phyloP scores from a whole-genome alignment of 805 yeast species.

The Lachancea kluyveri region DNA sequence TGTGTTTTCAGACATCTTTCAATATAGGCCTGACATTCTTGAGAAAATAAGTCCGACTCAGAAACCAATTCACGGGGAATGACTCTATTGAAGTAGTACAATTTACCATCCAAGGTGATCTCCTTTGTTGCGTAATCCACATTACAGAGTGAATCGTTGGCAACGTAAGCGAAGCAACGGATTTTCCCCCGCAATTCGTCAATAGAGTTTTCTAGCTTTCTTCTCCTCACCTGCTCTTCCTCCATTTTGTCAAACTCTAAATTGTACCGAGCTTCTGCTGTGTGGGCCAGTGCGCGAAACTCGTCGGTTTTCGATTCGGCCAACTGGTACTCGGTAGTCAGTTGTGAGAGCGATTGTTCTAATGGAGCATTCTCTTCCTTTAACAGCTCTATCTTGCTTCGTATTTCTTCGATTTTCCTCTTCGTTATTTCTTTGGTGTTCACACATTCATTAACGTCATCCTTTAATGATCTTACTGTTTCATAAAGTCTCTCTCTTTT shows the following conservation, averaged over 20 bases:
- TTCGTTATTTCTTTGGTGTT: too few species aligned
- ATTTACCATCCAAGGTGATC: conserved; percentile 4
- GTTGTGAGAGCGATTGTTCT: conserved; percentile 15
- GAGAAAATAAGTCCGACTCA: conserved; percentile 17
- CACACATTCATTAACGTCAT: too few species aligned
- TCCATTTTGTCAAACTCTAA: conserved; percentile 26
- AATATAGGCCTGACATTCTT: conserved; percentile 25
- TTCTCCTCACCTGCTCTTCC: conserved; percentile 34
- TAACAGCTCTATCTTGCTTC: conserved; percentile 2
- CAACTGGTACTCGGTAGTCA: conserved; percentile 18
- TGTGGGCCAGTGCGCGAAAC: conserved; percentile 19
- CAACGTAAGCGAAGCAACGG: conserved; percentile 26
- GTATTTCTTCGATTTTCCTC: conserved; percentile 10
- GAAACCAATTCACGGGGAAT: conserved; percentile 17
- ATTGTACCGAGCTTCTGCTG: conserved; percentile 18
- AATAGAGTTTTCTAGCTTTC: conserved; percentile 45
- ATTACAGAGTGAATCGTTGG: conserved; percentile 4
- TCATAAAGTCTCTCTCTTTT: too few species aligned
- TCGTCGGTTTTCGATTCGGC: conserved; percentile 17
- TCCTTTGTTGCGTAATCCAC: conserved; percentile 17
- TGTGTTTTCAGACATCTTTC: conserved; percentile 22
- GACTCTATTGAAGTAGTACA: conserved; percentile 17
- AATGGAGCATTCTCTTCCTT: conserved; percentile 15
- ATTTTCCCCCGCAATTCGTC: conserved; percentile 33
- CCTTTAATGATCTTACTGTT: too few species aligned